Percentiles rank a stretch among this genome's conserved stretches.
Conservation (phyloP, 495 filamentous ascomycete genomes). For the Hypoxylon lenormandii region DNA sequence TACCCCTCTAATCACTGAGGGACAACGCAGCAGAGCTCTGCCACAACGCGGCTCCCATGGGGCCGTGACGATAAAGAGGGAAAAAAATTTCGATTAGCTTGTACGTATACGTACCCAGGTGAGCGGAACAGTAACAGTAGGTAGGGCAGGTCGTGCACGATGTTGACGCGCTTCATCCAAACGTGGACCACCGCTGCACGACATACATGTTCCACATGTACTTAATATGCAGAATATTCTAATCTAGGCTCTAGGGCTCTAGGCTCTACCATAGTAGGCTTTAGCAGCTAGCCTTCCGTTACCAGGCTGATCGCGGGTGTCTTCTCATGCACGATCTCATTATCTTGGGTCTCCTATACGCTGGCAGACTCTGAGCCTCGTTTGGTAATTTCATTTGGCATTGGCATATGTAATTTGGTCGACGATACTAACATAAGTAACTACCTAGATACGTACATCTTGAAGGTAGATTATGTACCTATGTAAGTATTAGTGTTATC, state of each 20-base stretch:
- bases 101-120: constrained; percentile 35
- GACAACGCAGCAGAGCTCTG: constrained; percentile 47
- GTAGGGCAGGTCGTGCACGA: constrained; percentile 36
- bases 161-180: constrained; percentile 46
- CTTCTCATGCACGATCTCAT: constrained; percentile 35
- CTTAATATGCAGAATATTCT: constrained; percentile 42
- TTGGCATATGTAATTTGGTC: constrained; percentile 10
- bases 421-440: constrained; percentile 20
- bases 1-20: constrained; percentile 36
- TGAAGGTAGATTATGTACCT: too few relatives aligned
- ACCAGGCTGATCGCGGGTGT: constrained; percentile 31
- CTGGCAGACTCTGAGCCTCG: constrained; percentile 24
- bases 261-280: too few relatives aligned
- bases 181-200: constrained; percentile 48
- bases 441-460: too few relatives aligned
- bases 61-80: constrained; percentile 16
- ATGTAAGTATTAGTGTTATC: not conserved
- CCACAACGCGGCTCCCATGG: constrained; percentile 36
- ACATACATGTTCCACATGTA: constrained; percentile 49
- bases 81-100: constrained; percentile 30
- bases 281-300: constrained; percentile 20
- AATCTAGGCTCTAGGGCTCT: constrained; percentile 35
- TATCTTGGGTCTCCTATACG: constrained; percentile 23
- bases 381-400: constrained; percentile 19
- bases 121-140: constrained; percentile 29